phyloP scores from a whole-genome alignment of 2,329 filamentous ascomycete genomes.

The Phyllosticta citribraziliensis region DNA sequence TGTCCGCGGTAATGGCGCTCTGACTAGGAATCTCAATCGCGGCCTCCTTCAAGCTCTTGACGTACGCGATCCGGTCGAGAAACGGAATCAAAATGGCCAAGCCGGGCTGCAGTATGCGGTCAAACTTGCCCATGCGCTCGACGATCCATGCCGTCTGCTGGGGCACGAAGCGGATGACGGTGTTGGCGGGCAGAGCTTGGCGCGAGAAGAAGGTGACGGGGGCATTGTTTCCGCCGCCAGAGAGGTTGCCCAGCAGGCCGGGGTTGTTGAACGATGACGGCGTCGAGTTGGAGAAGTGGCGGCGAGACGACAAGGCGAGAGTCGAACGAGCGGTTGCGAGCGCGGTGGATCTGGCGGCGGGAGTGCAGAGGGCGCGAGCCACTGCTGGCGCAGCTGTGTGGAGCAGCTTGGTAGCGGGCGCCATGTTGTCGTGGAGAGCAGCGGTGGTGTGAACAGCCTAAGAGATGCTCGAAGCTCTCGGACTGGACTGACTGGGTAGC shows the following conservation, averaged over 20 bases:
- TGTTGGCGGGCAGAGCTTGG: slow-evolving; percentile 73
- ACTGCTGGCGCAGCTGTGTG: slow-evolving; percentile 2
- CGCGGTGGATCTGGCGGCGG: neutral
- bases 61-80: slow-evolving; percentile 92
- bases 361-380: slow-evolving; percentile 2
- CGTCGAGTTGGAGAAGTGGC: neutral
- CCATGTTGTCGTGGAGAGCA: slow-evolving; percentile 5
- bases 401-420: slow-evolving; percentile 7
- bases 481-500: neutral
- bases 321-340: neutral
- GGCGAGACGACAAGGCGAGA: neutral
- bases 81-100: slow-evolving; percentile 82
- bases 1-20: slow-evolving; percentile 96
- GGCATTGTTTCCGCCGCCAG: slow-evolving; percentile 15
- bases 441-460: neutral
- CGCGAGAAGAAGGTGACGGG: slow-evolving; percentile 74
- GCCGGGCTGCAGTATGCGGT: slow-evolving; percentile 84
- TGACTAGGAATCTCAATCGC: slow-evolving; percentile 97
- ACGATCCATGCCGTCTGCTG: slow-evolving; percentile 99
- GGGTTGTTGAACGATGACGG: slow-evolving; percentile 5
- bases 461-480: neutral
- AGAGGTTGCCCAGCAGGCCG: neutral
- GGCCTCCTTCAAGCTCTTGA: slow-evolving; percentile 92
- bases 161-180: slow-evolving; percentile 91
- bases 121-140: slow-evolving; percentile 98